phyloP scores from a whole-genome alignment of 1,284 basidiomycete genomes.

The Cutaneotrichosporon mucoides region DNA sequence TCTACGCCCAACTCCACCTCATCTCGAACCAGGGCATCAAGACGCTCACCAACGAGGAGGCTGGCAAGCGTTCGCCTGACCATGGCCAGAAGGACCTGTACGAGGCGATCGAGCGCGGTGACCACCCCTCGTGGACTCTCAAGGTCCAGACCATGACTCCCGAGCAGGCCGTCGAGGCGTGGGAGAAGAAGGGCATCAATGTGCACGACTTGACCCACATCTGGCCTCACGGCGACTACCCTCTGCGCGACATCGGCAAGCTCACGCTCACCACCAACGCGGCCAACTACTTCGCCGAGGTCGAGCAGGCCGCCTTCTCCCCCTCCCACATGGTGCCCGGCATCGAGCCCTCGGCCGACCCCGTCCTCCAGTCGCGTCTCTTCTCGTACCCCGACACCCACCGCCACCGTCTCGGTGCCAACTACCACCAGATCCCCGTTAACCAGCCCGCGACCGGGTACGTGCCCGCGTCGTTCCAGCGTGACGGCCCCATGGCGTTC shows the following conservation, averaged over 20 bases:
- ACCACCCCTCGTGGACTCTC: conserved; percentile 51
- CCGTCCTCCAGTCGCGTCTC: conserved; percentile 84
- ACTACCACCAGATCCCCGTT: conserved; percentile 86
- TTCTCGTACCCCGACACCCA: conserved; percentile 96
- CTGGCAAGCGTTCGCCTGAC: conserved; percentile 62
- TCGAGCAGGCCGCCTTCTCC: conserved; percentile 63
- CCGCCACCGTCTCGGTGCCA: conserved; percentile 62
- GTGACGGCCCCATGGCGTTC: conserved; percentile 58
- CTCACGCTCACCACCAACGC: conserved; percentile 81
- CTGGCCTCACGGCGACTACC: conserved; percentile 79
- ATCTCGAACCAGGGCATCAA: conserved; percentile 72
- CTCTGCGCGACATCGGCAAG: conserved; percentile 79
- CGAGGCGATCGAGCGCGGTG: conserved; percentile 66
- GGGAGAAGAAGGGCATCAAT: conserved; percentile 49
- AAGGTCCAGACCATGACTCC: conserved; percentile 76
- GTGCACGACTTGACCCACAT: conserved; percentile 82
- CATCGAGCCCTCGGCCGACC: conserved; percentile 82
- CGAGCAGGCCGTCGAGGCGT: conserved; percentile 82
- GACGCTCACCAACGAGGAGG: conserved; percentile 49
- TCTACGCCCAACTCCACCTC: conserved; percentile 78
- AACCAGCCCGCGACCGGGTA: conserved; percentile 67
- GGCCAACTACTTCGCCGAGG: conserved; percentile 60
- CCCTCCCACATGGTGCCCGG: conserved; percentile 82
- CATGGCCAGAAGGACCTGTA: conserved; percentile 72
- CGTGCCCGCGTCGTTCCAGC: conserved; percentile 72